A percentile compares a stretch with the other conserved stretches of the same genome.
These are phyloP conservation scores for Acrodontium crateriforme DNA, from an alignment of 2,329 filamentous ascomycete genomes.

Conservation along the genomic window DNA sequence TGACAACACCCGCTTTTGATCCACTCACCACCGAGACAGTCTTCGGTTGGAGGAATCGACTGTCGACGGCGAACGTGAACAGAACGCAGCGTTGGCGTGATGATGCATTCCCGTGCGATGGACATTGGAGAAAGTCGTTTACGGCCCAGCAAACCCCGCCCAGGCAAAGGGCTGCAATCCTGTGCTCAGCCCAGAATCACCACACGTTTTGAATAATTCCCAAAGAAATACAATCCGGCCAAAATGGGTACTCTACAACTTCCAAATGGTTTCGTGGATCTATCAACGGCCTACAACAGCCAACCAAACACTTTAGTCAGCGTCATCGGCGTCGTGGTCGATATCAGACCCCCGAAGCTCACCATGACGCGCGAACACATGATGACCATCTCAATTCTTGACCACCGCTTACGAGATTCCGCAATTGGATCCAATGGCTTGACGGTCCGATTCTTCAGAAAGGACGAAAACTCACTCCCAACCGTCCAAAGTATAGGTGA, in stretches of 20 bases:
- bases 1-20: too few species aligned
- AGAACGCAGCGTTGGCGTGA: too few species aligned
- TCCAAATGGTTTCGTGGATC: slow-evolving; percentile 14
- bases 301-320: slow-evolving; percentile 29
- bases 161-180: too few species aligned
- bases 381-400: slow-evolving; percentile 26
- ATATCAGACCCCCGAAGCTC: slow-evolving; percentile 40
- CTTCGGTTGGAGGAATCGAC: too few species aligned
- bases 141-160: too few species aligned
- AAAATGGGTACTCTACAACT: slow-evolving; percentile 5
- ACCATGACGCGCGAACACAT: slow-evolving; percentile 31
- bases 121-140: too few species aligned
- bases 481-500: slow-evolving; percentile 39
- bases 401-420: slow-evolving; percentile 13
- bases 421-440: slow-evolving; percentile 11
- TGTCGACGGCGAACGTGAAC: too few species aligned
- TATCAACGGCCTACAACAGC: slow-evolving; percentile 9
- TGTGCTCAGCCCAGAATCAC: too few species aligned
- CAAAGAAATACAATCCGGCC: too few species aligned
- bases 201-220: too few species aligned
- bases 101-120: too few species aligned
- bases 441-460: slow-evolving; percentile 47
- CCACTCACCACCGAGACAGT: too few species aligned
- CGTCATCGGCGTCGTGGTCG: slow-evolving; percentile 58
- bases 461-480: slow-evolving; percentile 23